Percentiles rank a stretch among this genome's conserved stretches.
phyloP scores from a whole-genome alignment of 2,329 filamentous ascomycete genomes.

The Cryphonectria radicalis region DNA sequence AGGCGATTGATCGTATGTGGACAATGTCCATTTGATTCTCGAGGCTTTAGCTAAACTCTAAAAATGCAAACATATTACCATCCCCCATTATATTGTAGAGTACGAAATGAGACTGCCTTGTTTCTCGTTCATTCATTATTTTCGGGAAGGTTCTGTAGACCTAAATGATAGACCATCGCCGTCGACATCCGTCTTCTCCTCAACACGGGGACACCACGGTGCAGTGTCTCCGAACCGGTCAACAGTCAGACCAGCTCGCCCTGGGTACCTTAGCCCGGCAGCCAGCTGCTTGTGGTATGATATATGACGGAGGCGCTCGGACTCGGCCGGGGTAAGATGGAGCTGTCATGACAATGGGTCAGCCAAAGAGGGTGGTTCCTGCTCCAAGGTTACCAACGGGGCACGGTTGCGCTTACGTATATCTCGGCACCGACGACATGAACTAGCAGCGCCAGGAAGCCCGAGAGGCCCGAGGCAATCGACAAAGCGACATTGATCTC shows the following conservation, averaged over 20 bases:
- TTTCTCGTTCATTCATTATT: conserved; percentile 3
- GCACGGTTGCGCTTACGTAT: conserved; percentile 44
- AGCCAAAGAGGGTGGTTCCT: background rate
- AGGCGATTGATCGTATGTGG: too few relatives aligned
- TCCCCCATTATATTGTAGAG: background rate
- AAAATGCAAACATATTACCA: background rate
- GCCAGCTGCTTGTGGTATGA: conserved; percentile 61
- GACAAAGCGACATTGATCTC: conserved; percentile 49
- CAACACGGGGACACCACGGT: conserved; percentile 24
- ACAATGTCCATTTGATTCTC: background rate
- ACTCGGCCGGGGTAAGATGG: conserved; percentile 56
- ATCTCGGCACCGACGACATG: conserved; percentile 55
- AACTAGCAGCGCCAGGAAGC: conserved; percentile 57
- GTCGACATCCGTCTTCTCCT: background rate
- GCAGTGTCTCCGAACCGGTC: conserved; percentile 46
- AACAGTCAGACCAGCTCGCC: conserved; percentile 49
- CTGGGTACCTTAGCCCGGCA: conserved; percentile 55
- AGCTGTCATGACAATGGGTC: conserved; percentile 42
- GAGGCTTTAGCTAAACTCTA: background rate
- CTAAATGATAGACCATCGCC: background rate
- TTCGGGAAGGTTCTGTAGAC: background rate
- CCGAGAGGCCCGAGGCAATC: conserved; percentile 53
- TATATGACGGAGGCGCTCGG: conserved; percentile 56
- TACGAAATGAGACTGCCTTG: background rate
- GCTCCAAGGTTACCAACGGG: too few relatives aligned